Evolutionary conservation across 192 early-diverging fungal species (phyloP).

Genomic region (Linderina pennispora): DNA sequence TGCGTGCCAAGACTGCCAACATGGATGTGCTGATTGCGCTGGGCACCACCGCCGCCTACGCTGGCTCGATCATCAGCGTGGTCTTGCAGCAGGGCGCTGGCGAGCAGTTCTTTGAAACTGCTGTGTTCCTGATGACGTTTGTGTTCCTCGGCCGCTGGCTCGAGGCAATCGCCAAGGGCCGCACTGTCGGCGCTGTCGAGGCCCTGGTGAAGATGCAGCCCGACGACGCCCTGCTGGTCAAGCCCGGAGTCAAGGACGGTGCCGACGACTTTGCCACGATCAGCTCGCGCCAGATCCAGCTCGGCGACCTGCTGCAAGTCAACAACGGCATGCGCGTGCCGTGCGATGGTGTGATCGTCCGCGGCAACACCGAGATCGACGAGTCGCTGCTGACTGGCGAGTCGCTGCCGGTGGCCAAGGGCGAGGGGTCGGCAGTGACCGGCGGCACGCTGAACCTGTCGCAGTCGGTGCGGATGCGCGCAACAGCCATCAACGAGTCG

Average conservation of each 20-base stretch:
- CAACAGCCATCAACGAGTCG: slow-evolving; percentile 78
- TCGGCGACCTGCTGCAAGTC: slow-evolving; percentile 40
- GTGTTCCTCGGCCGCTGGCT: slow-evolving; percentile 86
- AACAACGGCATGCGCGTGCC: slow-evolving; percentile 63
- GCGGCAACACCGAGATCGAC: slow-evolving; percentile 60
- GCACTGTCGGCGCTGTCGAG: slow-evolving; percentile 75
- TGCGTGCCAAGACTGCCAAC: slow-evolving; percentile 70
- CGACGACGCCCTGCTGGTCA: slow-evolving; percentile 29
- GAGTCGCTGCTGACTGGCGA: slow-evolving; percentile 96
- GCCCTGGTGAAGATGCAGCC: slow-evolving; percentile 58
- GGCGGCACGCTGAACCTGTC: slow-evolving; percentile 91
- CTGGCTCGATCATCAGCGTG: slow-evolving; percentile 68
- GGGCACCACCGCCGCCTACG: slow-evolving; percentile 79
- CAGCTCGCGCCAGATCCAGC: slow-evolving; percentile 30
- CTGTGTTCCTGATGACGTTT: slow-evolving; percentile 85
- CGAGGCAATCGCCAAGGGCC: slow-evolving; percentile 88
- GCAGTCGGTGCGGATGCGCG: slow-evolving; percentile 74
- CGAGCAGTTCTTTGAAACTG: slow-evolving; percentile 91
- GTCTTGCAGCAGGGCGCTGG: slow-evolving; percentile 45
- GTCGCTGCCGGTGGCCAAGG: slow-evolving; percentile 69
- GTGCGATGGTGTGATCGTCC: slow-evolving; percentile 43
- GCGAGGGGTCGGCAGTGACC: slow-evolving; percentile 61
- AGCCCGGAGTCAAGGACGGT: slow-evolving; percentile 1
- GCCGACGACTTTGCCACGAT: slow-evolving; percentile 16
- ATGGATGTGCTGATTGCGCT: slow-evolving; percentile 93